Conservation (phyloP, 1,284 basidiomycete genomes). For the Austroboletus olivaceoglutinosus region DNA sequence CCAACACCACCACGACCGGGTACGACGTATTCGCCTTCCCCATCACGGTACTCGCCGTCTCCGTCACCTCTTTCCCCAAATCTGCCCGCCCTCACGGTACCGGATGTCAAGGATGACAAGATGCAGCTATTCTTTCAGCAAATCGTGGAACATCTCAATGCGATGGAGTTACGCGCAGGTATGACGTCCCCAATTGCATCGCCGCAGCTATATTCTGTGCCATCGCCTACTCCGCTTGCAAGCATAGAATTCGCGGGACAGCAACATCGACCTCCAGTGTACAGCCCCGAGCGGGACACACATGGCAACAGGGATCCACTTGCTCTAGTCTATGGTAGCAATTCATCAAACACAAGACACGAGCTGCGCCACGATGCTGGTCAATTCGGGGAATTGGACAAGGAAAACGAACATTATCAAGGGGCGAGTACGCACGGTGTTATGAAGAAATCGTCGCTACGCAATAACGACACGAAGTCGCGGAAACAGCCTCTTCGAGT, state of each 20-base stretch:
- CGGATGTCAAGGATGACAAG: slow-evolving; percentile 50
- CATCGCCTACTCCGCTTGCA: slow-evolving; percentile 19
- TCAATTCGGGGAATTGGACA: slow-evolving; percentile 31
- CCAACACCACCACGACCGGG: slow-evolving; percentile 31
- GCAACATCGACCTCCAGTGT: slow-evolving; percentile 8
- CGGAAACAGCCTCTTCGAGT: slow-evolving; percentile 36
- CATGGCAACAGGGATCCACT: slow-evolving; percentile 12
- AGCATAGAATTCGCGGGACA: slow-evolving; percentile 18
- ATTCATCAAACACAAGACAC: slow-evolving; percentile 2
- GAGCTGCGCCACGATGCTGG: not conserved
- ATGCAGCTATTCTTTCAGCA: slow-evolving; percentile 81
- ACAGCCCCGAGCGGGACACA: slow-evolving; percentile 5
- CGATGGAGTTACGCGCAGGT: slow-evolving; percentile 53
- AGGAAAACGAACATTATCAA: slow-evolving; percentile 35
- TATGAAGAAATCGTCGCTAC: slow-evolving; percentile 46
- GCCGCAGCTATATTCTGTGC: slow-evolving; percentile 17
- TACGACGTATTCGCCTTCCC: slow-evolving; percentile 25
- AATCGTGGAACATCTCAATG: slow-evolving; percentile 76
- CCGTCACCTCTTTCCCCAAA: slow-evolving; percentile 31
- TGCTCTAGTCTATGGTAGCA: not conserved
- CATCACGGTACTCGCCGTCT: slow-evolving; percentile 20
- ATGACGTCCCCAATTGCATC: slow-evolving; percentile 18
- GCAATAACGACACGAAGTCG: slow-evolving; percentile 30
- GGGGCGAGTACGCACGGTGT: slow-evolving; percentile 18
- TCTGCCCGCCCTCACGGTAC: slow-evolving; percentile 39